Conservation (phyloP, 306 rosid species). For the Elaeagnus macrophylla region DNA sequence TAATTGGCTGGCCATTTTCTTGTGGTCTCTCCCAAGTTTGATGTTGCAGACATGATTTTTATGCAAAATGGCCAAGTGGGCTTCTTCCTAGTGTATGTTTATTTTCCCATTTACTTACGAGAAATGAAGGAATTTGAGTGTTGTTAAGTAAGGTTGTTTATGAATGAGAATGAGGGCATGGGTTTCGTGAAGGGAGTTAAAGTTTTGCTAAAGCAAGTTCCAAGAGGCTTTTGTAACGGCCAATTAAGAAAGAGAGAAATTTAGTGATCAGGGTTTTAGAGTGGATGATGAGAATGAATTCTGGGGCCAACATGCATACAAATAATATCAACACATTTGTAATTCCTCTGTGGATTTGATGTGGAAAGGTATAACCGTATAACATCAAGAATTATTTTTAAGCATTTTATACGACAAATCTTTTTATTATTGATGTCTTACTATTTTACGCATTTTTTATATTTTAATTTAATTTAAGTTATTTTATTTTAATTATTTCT, state of each 20-base stretch:
- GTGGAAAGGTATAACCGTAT: too few relatives aligned
- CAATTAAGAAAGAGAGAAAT: conserved; percentile 19
- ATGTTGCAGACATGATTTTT: conserved; percentile 33
- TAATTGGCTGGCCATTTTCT: conserved; percentile 23
- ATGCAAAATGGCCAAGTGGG: conserved; percentile 16
- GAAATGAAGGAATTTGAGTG: background rate
- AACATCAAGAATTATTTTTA: too few relatives aligned
- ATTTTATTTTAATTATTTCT: too few relatives aligned
- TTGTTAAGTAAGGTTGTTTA: conserved; percentile 13
- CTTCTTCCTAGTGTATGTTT: conserved; percentile 1
- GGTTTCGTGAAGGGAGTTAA: conserved; percentile 31
- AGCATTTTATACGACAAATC: too few relatives aligned
- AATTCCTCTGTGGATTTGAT: too few relatives aligned
- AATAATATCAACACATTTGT: too few relatives aligned
- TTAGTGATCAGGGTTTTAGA: conserved; percentile 22
- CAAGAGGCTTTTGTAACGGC: conserved; percentile 16
- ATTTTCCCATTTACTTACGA: background rate
- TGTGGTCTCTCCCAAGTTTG: conserved; percentile 24
- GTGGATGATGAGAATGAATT: conserved; percentile 34
- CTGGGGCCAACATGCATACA: background rate
- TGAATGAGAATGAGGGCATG: conserved; percentile 22
- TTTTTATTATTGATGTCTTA: too few relatives aligned
- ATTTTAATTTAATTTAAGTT: too few relatives aligned
- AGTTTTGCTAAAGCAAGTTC: conserved; percentile 12
- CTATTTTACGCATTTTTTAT: too few relatives aligned